Evolutionary conservation across 2,329 filamentous ascomycete species (phyloP).

Genomic region (Orbilia brochopaga): DNA sequence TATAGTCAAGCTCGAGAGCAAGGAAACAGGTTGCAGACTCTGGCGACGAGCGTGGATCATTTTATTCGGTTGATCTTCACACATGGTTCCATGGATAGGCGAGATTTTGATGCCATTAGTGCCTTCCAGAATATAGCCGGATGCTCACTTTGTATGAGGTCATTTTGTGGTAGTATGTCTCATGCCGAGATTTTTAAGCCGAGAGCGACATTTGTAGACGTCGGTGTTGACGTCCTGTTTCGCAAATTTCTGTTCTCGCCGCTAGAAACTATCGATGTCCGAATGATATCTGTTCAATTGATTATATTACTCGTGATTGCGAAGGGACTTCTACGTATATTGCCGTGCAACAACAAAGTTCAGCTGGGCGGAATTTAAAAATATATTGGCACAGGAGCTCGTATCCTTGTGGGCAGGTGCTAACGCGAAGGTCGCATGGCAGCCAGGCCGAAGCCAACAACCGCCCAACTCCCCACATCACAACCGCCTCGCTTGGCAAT

Average conservation of each 20-base stretch:
- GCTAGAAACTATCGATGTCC: no score
- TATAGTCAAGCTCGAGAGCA: background rate
- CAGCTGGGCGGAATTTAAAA: background rate
- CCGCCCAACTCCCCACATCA: slow-evolving; percentile 10
- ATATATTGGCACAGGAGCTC: background rate
- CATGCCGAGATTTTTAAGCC: background rate
- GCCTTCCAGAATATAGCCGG: background rate
- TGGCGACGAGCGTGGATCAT: background rate
- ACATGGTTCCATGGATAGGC: background rate
- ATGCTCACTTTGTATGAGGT: background rate
- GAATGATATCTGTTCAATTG: background rate
- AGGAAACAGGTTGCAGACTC: background rate
- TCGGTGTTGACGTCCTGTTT: no score
- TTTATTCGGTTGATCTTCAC: background rate
- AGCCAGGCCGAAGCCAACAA: slow-evolving; percentile 16
- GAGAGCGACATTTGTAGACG: background rate
- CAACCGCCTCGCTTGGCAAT: slow-evolving; percentile 37
- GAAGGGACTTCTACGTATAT: background rate
- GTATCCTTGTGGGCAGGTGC: slow-evolving; percentile 21
- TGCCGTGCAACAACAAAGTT: slow-evolving; percentile 4
- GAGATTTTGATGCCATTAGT: background rate
- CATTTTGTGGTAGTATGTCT: background rate
- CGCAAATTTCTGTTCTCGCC: no score
- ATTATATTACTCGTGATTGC: background rate
- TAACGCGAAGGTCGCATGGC: slow-evolving; percentile 25